Percentiles rank a stretch among this genome's conserved stretches.
Evolutionary conservation across 2,329 filamentous ascomycete genomes (phyloP).

Genomic region (Diaporthe amygdali): DNA sequence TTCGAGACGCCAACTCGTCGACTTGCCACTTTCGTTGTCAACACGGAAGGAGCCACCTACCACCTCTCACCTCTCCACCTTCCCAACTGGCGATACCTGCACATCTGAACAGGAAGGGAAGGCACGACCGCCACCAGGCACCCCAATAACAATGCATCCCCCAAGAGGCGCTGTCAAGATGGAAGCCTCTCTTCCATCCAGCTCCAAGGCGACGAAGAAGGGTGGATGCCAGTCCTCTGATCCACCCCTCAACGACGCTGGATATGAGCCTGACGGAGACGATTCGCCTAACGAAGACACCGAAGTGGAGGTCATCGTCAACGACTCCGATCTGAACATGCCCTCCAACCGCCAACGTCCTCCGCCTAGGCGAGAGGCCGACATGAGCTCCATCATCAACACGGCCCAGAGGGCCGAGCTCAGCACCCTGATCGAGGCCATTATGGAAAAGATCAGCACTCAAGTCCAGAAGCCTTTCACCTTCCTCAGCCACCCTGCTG

Average conservation of each 20-base stretch:
- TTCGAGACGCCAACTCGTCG: neutral
- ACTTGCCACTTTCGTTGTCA: neutral
- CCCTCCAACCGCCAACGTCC: constrained; percentile 28
- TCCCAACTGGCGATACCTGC: neutral
- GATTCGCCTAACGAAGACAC: constrained; percentile 3
- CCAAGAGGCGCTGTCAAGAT: neutral
- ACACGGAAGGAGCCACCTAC: neutral
- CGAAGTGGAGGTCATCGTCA: constrained; percentile 1
- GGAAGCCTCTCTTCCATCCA: constrained; percentile 1
- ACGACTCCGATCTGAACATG: constrained; percentile 7
- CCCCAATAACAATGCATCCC: constrained; percentile 14
- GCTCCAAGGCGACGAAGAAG: constrained; percentile 16
- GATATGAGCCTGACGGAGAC: constrained; percentile 7
- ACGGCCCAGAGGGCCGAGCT: constrained; percentile 57
- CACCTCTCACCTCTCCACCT: neutral
- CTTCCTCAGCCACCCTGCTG: constrained; percentile 36
- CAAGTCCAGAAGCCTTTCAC: constrained; percentile 59
- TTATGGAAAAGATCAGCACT: constrained; percentile 15
- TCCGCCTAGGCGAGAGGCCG: constrained; percentile 49
- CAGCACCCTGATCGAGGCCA: constrained; percentile 48
- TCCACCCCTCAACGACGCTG: neutral
- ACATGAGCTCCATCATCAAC: constrained; percentile 56
- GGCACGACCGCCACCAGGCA: neutral
- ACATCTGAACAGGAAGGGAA: neutral
- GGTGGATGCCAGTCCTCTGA: neutral